phyloP scores from a whole-genome alignment of 305 asterid species.

The Fraxinus angustifolia region DNA sequence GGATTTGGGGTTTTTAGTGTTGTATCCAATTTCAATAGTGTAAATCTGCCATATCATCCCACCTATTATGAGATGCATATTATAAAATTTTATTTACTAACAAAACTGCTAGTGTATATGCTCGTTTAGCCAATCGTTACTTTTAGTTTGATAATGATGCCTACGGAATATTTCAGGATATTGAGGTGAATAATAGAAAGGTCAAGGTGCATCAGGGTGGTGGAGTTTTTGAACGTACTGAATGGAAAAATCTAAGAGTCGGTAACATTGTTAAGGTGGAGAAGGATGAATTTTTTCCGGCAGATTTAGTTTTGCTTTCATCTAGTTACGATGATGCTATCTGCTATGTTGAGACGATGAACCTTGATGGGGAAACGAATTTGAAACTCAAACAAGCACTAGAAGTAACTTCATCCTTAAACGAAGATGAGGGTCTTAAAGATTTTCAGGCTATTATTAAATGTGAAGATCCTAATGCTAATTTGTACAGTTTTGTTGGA shows the following conservation, averaged over 20 bases:
- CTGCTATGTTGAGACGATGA: conserved; percentile 92
- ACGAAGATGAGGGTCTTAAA: conserved; percentile 38
- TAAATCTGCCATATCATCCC: background rate
- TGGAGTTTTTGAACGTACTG: conserved; percentile 51
- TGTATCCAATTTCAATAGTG: background rate
- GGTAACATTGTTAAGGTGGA: conserved; percentile 77
- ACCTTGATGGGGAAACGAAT: conserved; percentile 87
- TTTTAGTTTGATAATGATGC: conserved; percentile 9
- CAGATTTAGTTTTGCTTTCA: conserved; percentile 73
- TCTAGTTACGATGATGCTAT: conserved; percentile 75
- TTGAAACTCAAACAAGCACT: conserved; percentile 72
- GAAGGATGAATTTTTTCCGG: conserved; percentile 82
- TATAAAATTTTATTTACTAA: background rate
- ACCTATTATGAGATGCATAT: background rate
- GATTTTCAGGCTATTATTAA: conserved; percentile 59
- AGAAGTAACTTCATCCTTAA: conserved; percentile 52
- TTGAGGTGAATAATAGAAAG: conserved; percentile 70
- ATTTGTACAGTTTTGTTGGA: conserved; percentile 70
- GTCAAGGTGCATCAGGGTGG: conserved; percentile 60
- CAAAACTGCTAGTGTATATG: background rate
- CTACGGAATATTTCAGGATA: conserved; percentile 48
- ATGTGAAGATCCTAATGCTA: conserved; percentile 93
- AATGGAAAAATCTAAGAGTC: conserved; percentile 71
- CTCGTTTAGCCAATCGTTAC: background rate
- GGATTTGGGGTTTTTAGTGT: background rate